Evolutionary conservation across 345 rosid species (phyloP), one percentile per base, ranked within the genome.

Genomic region (Theobroma cacao): DNA sequence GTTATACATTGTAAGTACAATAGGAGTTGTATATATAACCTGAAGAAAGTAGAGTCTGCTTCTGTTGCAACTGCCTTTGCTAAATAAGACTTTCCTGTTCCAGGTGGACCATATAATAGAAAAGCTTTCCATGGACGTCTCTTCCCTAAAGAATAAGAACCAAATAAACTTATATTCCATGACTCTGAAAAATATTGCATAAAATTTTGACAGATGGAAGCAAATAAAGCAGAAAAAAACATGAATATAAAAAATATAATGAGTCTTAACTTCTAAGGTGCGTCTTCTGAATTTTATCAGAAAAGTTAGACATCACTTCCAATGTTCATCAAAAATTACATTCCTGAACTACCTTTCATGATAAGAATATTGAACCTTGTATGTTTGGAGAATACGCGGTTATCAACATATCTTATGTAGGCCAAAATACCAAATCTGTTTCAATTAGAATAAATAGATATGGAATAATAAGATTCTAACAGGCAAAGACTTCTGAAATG

Each of bases 21-120:
- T 47, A 48, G 30, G 7, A 26, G 60, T 43, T 48, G 26, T n/a
- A 80, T 73, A 53, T 9, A 74, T 84, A 76, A 92, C 98, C 98
- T 94, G 85, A 91, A 94, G 82, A 94, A 93, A 18, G 97, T 93
- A 22, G 97, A 94, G 72, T 94, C 98, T 36, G 97, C 97, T 86
- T 94, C 97, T 26, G 98, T 91, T 41, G 97, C 98, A 82, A 94
- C 98, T 76, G 98, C 98, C 85, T 94, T 94, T 5, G 98, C 98
- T 78, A 94, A 83, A 76, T 94, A 94, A 14, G 98, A 94, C 84
- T 94, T 94, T 60, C 98, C 98, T 1, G 98, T 94, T 74, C 98
- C 98, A 59, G 98, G 98, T 18, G 98, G 98, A 7, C 98, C 98
- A 80, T 93, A 94, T 76, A 94, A 85, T 41, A 93, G 86, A 74